Conservation (phyloP, 2,329 filamentous ascomycete genomes). For the Coniochaeta hoffmannii region DNA sequence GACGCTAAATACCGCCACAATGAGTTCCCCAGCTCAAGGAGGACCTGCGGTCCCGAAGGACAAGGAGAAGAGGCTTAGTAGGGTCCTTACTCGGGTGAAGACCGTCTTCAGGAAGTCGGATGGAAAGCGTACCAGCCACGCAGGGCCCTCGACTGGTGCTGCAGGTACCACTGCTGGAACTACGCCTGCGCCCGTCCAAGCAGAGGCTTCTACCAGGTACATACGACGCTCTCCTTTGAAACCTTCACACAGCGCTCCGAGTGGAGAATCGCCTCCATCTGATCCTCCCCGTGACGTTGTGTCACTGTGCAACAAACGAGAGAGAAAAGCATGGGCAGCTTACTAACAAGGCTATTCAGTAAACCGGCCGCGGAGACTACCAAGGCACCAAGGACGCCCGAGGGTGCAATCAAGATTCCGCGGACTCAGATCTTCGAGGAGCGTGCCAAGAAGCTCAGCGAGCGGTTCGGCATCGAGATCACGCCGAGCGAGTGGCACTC, state of each 20-base stretch:
- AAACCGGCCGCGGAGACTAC: conserved; percentile 4
- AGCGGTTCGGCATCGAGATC: conserved; percentile 49
- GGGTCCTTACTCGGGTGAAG: conserved; percentile 40
- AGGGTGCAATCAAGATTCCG: conserved; percentile 28
- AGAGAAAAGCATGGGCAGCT: background rate
- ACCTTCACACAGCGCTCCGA: background rate
- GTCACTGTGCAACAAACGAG: background rate
- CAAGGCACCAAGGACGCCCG: conserved; percentile 5
- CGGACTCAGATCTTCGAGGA: conserved; percentile 47
- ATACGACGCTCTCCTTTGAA: too few species aligned
- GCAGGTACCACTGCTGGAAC: background rate
- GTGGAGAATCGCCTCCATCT: background rate
- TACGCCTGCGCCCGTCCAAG: background rate
- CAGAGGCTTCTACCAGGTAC: conserved; percentile 2
- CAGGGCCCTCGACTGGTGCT: conserved; percentile 9
- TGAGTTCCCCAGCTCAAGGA: conserved; percentile 35
- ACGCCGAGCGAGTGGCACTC: conserved; percentile 46
- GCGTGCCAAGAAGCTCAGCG: conserved; percentile 46
- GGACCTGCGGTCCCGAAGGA: conserved; percentile 29
- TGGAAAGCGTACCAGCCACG: conserved; percentile 10
- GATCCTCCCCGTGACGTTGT: background rate
- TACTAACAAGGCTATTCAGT: background rate
- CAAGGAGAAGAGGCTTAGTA: conserved; percentile 39
- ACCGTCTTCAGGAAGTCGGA: conserved; percentile 41
- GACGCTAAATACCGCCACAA: conserved; percentile 15